phyloP scores from a whole-genome alignment of 1,139 yeast species.

The Nakaseomyces glabratus region DNA sequence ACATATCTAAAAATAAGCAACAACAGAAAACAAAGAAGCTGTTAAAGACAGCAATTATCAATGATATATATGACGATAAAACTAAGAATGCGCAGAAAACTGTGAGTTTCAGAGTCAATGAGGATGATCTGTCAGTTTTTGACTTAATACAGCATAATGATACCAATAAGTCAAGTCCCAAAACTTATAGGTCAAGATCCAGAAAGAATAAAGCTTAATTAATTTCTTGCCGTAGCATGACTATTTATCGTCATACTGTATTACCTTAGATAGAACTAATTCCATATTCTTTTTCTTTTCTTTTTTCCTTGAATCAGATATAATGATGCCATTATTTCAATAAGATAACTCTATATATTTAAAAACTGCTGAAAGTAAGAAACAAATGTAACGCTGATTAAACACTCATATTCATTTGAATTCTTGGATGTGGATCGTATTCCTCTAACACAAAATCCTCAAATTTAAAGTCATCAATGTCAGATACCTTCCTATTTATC shows the following conservation, averaged over 20 bases:
- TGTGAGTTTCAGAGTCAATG: conserved; percentile 20
- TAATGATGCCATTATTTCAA: too few relatives aligned
- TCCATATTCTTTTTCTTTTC: neutral
- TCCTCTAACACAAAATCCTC: conserved; percentile 78
- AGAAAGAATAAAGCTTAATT: too few relatives aligned
- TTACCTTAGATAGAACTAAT: neutral
- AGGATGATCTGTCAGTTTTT: conserved; percentile 28
- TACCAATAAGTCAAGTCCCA: conserved; percentile 15
- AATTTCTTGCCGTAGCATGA: too few relatives aligned
- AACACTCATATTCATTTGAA: conserved; percentile 79
- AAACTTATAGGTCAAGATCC: conserved; percentile 20
- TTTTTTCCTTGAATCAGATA: too few relatives aligned
- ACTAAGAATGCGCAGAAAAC: conserved; percentile 11
- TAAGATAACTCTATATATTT: too few relatives aligned
- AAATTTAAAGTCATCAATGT: conserved; percentile 77
- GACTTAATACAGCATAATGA: conserved; percentile 23
- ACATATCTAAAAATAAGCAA: conserved; percentile 13
- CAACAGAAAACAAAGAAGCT: conserved; percentile 21
- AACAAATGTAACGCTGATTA: too few relatives aligned
- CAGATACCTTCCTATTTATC: conserved; percentile 55
- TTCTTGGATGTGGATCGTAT: conserved; percentile 73
- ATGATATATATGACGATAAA: conserved; percentile 21
- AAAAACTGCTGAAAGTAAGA: too few relatives aligned
- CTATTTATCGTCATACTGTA: too few relatives aligned
- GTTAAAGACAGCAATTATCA: conserved; percentile 25